Conservation (phyloP, 148 eudicot genomes). For the Salicornia ramosissima region DNA sequence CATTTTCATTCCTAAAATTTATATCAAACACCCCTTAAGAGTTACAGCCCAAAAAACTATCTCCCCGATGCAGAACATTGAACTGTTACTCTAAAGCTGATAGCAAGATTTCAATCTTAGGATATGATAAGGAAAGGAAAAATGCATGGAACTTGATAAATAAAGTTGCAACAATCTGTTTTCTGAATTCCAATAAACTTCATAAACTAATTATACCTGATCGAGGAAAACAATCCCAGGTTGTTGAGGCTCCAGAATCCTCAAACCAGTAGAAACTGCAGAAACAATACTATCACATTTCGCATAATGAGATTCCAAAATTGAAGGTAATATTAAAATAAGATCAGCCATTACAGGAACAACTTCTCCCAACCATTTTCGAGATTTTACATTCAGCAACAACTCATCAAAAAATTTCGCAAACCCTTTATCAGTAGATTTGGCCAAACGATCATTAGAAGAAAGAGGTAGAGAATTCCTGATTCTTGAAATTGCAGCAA, state of each 20-base stretch:
- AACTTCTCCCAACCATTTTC: background rate
- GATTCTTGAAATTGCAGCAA: background rate
- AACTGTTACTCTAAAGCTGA: too few species aligned
- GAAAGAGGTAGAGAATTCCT: background rate
- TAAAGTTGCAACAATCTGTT: too few species aligned
- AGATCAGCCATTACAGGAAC: background rate
- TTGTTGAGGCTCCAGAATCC: constrained; percentile 2
- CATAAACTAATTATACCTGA: background rate
- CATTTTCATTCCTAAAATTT: too few species aligned
- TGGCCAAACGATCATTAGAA: background rate
- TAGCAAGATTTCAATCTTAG: too few species aligned
- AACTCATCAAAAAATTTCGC: background rate
- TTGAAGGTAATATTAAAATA: background rate
- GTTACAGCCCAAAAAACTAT: too few species aligned
- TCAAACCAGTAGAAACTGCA: background rate
- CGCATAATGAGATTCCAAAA: background rate
- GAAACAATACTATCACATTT: background rate
- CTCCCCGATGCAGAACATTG: too few species aligned
- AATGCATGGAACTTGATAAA: too few species aligned
- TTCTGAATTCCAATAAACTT: too few species aligned
- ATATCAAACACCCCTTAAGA: too few species aligned
- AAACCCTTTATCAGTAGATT: background rate
- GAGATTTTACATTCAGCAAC: background rate
- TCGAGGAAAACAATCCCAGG: background rate
- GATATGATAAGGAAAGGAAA: too few species aligned